Evolutionary conservation across 176 grass and related monocot species (phyloP), one percentile per base, ranked within the genome.

Genomic region (Ampelocalamus luodianensis): DNA sequence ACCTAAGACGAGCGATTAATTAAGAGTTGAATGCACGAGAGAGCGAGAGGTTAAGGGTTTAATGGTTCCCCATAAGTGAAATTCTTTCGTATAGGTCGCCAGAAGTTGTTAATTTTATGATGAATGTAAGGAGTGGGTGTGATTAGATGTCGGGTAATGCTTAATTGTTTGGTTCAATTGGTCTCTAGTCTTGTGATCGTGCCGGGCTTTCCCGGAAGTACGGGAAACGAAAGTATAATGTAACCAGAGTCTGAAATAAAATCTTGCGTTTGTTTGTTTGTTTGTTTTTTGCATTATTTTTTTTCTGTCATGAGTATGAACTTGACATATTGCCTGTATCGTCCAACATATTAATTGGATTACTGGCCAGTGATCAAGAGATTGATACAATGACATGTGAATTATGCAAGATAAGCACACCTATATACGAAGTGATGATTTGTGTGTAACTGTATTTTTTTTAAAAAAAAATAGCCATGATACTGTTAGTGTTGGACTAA

Each of bases 141-240:
- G 38, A 71, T 45, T 60, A 14, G 8, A 39, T 46, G 18, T 34
- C 17, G 32, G 50, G 8, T 39, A 39, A 50, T 51, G 23, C 34
- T 70, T 42, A 68, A 38, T 81, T 89, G 43, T 43, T 85, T 84
- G 2, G 23, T 77, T 85, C 10, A 13, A 26, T 71, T 84, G 18
- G 23, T 85, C 0, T 10, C 0, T 71, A 59, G 23, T 62, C 24
- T 44, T 53, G 51, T 80, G 24, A 9, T 63, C 1, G 26, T 70
- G 18, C 26, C 26, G 15, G n/a, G 11, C 13, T 81, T 69, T n/a
- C 40, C 1, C 38, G 1, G 7, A 2, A 18, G 49, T 39, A 40
- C 32, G 26, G 15, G 24, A 61, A 61, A 72, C 59, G 11, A 0
- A 34, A 46, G 53, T 34, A 12, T 46, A 56, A 12, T 37, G 81